phyloP scores from a whole-genome alignment of 2,329 filamentous ascomycete species.

The Periconia sp. region DNA sequence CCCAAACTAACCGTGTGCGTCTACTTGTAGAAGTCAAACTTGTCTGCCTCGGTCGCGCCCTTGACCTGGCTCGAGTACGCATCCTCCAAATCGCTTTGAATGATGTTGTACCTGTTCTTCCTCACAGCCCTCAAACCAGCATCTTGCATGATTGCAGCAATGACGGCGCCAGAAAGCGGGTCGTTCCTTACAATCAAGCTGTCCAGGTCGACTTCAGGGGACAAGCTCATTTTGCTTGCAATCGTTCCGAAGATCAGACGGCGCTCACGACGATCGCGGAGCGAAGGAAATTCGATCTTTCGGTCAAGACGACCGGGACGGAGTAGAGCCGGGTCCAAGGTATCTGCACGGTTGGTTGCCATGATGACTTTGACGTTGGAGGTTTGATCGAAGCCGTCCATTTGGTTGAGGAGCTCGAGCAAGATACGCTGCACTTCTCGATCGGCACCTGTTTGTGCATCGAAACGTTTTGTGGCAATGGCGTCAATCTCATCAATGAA shows the following conservation, averaged over 20 bases:
- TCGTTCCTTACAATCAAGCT: slow-evolving; percentile 96
- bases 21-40: slow-evolving; percentile 70
- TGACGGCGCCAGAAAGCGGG: slow-evolving; percentile 90
- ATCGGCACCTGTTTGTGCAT: slow-evolving; percentile 96
- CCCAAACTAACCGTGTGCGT: background rate
- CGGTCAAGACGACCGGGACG: slow-evolving; percentile 93
- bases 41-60: slow-evolving; percentile 69
- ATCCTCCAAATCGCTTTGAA: slow-evolving; percentile 94
- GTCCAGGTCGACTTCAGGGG: slow-evolving; percentile 94
- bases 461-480: slow-evolving; percentile 98
- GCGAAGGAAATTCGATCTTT: slow-evolving; percentile 98
- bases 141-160: slow-evolving; percentile 99
- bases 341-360: slow-evolving; percentile 98
- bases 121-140: slow-evolving; percentile 89
- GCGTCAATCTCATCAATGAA: slow-evolving; percentile 99
- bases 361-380: slow-evolving; percentile 99
- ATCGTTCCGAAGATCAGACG: slow-evolving; percentile 98
- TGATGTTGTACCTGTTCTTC: slow-evolving; percentile 99
- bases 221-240: slow-evolving; percentile 93
- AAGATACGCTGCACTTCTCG: slow-evolving; percentile 98
- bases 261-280: slow-evolving; percentile 90
- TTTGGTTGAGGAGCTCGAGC: slow-evolving; percentile 96
- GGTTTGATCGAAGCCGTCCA: slow-evolving; percentile 99
- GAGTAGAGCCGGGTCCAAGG: slow-evolving; percentile 89
- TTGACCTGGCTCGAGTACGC: slow-evolving; percentile 98